Evolutionary conservation across 768 basidiomycete species (phyloP).

Genomic region (Lentinula edodes): DNA sequence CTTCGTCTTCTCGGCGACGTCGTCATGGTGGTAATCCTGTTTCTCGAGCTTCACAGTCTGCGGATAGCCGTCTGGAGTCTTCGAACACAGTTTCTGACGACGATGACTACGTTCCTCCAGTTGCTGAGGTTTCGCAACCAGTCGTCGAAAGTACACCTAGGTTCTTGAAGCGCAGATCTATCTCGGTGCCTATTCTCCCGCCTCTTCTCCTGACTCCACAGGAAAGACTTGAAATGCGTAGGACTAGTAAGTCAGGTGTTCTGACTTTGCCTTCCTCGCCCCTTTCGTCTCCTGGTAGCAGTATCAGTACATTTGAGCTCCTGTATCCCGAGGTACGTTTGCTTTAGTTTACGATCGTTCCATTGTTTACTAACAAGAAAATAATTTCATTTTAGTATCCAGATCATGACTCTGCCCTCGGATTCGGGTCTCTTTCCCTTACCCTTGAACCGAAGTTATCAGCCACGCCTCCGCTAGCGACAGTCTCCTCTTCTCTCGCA

Average conservation of each 20-base stretch:
- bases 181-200: background rate
- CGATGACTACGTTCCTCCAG: background rate
- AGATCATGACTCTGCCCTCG: background rate
- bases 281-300: background rate
- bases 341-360: background rate
- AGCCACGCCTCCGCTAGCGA: background rate
- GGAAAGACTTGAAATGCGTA: background rate
- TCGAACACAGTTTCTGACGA: background rate
- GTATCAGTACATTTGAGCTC: background rate
- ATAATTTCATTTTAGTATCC: background rate
- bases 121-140: background rate
- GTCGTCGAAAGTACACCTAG: background rate
- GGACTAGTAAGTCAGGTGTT: background rate
- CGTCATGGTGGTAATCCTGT: background rate
- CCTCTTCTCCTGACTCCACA: background rate
- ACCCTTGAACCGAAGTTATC: background rate
- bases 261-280: background rate
- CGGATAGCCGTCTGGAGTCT: background rate
- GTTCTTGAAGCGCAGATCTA: background rate
- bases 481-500: slow-evolving; percentile 3
- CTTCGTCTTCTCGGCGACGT: background rate
- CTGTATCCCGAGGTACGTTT: background rate
- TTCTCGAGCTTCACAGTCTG: background rate
- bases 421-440: background rate
- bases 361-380: background rate